Evolutionary conservation across 805 yeast genomes (phyloP), one percentile per base, ranked within the genome.

Genomic region (Ogataea glucozyma): DNA sequence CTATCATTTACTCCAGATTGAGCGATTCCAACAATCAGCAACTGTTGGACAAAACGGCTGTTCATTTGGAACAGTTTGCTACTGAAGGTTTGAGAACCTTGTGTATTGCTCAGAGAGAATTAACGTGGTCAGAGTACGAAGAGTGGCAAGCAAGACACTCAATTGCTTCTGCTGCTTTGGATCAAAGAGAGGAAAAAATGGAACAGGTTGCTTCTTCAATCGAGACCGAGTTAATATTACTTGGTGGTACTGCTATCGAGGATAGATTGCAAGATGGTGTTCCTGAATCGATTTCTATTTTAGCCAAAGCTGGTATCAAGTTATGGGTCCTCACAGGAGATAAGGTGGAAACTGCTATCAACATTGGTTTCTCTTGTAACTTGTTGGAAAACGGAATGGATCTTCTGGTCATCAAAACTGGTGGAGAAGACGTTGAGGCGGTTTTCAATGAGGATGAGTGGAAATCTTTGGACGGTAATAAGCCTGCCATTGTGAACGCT

Each of bases 301-400:
- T 86, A 43, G 85, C 78, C 12, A 71, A 79, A 49, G 93, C 93
- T 6, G 93, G 95, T 60, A 83, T 86, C 43, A 86, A 86, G 61
- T 67, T 86, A 40, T 86, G 95, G 95, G 93, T 86, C 35, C 69
- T 86, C 37, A 86, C 95, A 3, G 95, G 95, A 66, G 95, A 86
- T 62, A 85, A 84, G 62, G 87, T 86, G n/a, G 95, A 86, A 64
- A 86, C 95, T 23, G 95, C 93, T 10, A 85, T 86, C 53, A 86
- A 86, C 56, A 86, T 86, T 69, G 95, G 93, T 3, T 86, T 86
- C 58, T 83, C 90, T 2, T 86, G 95, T 74, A 86, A 86, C 56
- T 67, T 86, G 42, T 69, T 86, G 43, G 83, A 82, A 41, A 83
- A 75, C 50, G 86, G 83, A 35, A 85, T 86, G 95, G 83, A 86